phyloP scores from a whole-genome alignment of 371 early-diverging fungal genomes.

The Choanephora cucurbitarum region DNA sequence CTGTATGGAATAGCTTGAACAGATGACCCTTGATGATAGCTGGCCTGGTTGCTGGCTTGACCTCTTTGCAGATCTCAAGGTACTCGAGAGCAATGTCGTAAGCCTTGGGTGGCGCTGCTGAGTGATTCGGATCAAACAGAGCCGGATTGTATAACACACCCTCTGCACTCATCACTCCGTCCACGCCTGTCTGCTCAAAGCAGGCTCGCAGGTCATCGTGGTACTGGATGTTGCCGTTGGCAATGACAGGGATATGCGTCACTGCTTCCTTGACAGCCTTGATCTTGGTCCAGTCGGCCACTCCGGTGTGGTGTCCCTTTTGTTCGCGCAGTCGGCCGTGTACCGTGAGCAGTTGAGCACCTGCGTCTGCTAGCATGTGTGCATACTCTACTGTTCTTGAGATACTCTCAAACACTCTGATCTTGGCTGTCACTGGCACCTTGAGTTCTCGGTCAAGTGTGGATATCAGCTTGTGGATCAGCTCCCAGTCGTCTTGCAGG shows the following conservation, averaged over 20 bases:
- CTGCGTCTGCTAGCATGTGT: conserved; percentile 90
- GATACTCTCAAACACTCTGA: conserved; percentile 86
- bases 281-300: conserved; percentile 97
- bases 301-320: conserved; percentile 91
- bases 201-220: conserved; percentile 82
- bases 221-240: conserved; percentile 95
- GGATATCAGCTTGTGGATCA: conserved; percentile 69
- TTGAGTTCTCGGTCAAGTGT: conserved; percentile 73
- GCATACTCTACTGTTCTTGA: conserved; percentile 92
- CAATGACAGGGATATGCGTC: conserved; percentile 83
- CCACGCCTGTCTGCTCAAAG: conserved; percentile 80
- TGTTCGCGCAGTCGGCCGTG: conserved; percentile 95
- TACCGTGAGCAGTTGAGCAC: conserved; percentile 88
- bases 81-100: conserved; percentile 83
- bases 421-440: conserved; percentile 97
- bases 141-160: conserved; percentile 89
- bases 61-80: conserved; percentile 65
- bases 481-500: conserved; percentile 93
- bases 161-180: conserved; percentile 95
- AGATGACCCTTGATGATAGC: conserved; percentile 75
- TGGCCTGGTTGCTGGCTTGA: conserved; percentile 48
- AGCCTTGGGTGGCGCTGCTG: conserved; percentile 36
- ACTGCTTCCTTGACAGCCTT: conserved; percentile 74
- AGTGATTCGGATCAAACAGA: conserved; percentile 61
- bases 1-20: conserved; percentile 83